Evolutionary conservation across 331 rosid species (phyloP).

Genomic region (Malus hybrid): DNA sequence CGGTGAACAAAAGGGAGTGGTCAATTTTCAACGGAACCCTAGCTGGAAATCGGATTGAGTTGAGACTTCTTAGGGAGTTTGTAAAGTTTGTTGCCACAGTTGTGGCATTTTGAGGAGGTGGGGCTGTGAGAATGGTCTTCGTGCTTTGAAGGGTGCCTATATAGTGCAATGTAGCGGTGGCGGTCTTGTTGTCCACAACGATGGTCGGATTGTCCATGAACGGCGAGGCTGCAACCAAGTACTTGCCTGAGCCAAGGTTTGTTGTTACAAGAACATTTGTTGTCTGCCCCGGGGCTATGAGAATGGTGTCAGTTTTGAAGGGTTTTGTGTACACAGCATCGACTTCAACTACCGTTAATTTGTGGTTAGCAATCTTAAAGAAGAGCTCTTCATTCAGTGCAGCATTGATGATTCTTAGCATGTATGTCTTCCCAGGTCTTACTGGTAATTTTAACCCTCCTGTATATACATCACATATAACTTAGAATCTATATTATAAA

Average conservation of each 20-base stretch:
- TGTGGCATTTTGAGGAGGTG: conserved; percentile 68
- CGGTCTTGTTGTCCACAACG: conserved; percentile 65
- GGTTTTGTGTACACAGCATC: conserved; percentile 82
- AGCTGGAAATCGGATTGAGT: conserved; percentile 60
- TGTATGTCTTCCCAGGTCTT: conserved; percentile 46
- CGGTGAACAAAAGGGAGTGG: conserved; percentile 68
- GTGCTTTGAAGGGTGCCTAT: conserved; percentile 38
- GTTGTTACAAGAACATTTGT: conserved; percentile 61
- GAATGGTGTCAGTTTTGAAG: conserved; percentile 43
- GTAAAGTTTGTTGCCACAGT: conserved; percentile 41
- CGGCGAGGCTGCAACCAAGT: conserved; percentile 60
- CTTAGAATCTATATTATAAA: neutral
- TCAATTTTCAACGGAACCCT: conserved; percentile 61
- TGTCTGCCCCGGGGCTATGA: conserved; percentile 82
- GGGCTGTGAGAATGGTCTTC: conserved; percentile 39
- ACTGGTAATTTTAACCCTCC: conserved; percentile 47
- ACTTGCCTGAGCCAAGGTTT: conserved; percentile 39
- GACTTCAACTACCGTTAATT: conserved; percentile 68
- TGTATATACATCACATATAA: neutral
- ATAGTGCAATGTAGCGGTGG: conserved; percentile 56
- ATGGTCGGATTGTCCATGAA: conserved; percentile 67
- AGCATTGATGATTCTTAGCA: conserved; percentile 73
- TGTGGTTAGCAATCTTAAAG: conserved; percentile 71
- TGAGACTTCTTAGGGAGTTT: conserved; percentile 60
- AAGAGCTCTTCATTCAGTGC: conserved; percentile 86